Conservation (phyloP, 108 stramenopile species). For the Nannochloropsis oceanica region DNA sequence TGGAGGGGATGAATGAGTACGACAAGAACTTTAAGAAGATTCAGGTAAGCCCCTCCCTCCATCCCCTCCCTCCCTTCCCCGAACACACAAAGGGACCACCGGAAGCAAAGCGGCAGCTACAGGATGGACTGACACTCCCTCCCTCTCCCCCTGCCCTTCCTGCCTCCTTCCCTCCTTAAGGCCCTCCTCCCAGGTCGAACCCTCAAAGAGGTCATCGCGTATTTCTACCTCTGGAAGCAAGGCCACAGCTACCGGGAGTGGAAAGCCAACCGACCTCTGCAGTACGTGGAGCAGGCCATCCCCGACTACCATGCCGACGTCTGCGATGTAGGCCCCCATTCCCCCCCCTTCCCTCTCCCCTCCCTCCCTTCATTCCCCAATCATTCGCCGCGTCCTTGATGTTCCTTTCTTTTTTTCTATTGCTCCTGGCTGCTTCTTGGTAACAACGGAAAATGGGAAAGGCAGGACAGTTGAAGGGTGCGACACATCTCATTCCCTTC, state of each 20-base stretch:
- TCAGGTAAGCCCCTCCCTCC: too few relatives aligned
- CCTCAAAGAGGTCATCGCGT: not conserved
- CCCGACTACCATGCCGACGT: not conserved
- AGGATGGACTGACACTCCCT: too few relatives aligned
- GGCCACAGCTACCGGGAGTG: not conserved
- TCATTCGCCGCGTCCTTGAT: too few relatives aligned
- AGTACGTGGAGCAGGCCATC: not conserved
- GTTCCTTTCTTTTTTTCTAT: too few relatives aligned
- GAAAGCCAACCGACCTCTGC: not conserved
- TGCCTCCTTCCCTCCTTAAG: not conserved
- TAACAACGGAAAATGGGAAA: too few relatives aligned
- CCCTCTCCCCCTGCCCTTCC: not conserved
- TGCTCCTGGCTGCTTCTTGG: too few relatives aligned
- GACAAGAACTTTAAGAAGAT: not conserved
- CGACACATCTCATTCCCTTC: not conserved
- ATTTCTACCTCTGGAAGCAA: not conserved
- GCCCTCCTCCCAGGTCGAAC: not conserved
- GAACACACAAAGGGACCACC: too few relatives aligned
- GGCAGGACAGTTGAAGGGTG: too few relatives aligned
- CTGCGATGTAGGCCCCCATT: not conserved
- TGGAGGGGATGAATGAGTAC: not conserved
- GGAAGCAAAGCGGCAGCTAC: too few relatives aligned
- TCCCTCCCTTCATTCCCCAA: too few relatives aligned
- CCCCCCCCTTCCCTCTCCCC: not conserved
- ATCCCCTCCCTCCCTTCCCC: too few relatives aligned